Evolutionary conservation across 2,329 filamentous ascomycete species (phyloP), one percentile per base, ranked within the genome.

Genomic region (Pseudogymnoascus sp.): DNA sequence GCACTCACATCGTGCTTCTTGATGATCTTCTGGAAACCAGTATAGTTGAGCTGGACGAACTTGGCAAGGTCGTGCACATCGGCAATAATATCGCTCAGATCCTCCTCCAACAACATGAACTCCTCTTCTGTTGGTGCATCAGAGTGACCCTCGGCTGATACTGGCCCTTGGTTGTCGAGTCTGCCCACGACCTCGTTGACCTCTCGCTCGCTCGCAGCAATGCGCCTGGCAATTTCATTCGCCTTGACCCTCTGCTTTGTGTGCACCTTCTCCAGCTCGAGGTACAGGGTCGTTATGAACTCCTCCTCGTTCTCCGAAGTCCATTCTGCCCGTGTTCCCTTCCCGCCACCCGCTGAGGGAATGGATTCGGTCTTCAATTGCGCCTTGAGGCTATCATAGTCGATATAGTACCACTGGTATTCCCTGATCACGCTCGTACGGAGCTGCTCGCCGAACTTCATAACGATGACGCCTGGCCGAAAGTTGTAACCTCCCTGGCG

Each of bases 1-100:
- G 21, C 58, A 78, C 88, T 68, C 75, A 93, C 90, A 77, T 97
- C 94, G 75, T 99, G 94, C 81, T 99, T 99, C 82, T 99, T 99
- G 76, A 99, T 96, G 66, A 99, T 99, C 81, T 99, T 99, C 79
- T 97, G 95, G 74, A 99, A 99, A 4, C 94, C 94, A 0, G 93
- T 97, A 73, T 99, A 99, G 77, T 99, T 99, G 72, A 99, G 79
- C 78, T 97, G 93, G 5, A 96, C 95, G 74, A 96, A 99, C 77
- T 97, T 97, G 74, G 94, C 92, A 63, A 99, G 82, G 71, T 99
- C 94, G 75, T 99, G 93, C 21, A 99, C 94, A 71, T 99, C 93
- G 68, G 94, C 94, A 73, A 99, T 99, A 71, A 99, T 92, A 74
- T 99, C 94, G 76, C 92, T 96, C 71, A 99, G 77, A 70, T 96